Percentiles rank a stretch among this genome's conserved stretches.
phyloP scores from a whole-genome alignment of 2,329 filamentous ascomycete genomes.

The Neospermospora avenae region DNA sequence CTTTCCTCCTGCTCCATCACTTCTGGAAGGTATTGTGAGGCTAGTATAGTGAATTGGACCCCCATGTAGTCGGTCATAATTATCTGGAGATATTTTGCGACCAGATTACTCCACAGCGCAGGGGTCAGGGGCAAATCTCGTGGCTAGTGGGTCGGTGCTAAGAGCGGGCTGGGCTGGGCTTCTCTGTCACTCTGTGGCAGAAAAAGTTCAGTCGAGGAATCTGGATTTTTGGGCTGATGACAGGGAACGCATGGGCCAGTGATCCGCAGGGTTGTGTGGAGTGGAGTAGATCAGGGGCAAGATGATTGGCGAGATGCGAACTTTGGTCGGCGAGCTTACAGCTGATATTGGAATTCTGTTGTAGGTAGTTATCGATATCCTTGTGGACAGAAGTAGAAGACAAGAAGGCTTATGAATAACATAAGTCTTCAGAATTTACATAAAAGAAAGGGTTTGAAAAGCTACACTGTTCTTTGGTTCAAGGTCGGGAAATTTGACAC shows the following conservation, averaged over 20 bases:
- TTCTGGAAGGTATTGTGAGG: background rate
- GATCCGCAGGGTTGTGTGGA: background rate
- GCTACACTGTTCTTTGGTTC: background rate
- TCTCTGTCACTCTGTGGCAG: too few species aligned
- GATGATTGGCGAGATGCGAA: conserved; percentile 2
- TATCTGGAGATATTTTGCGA: background rate
- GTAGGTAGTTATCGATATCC: background rate
- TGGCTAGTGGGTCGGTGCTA: background rate
- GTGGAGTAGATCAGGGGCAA: background rate
- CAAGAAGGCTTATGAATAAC: background rate
- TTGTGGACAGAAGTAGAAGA: background rate
- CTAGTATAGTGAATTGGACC: too few species aligned
- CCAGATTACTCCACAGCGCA: background rate
- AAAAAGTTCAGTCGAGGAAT: background rate
- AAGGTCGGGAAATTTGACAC: background rate
- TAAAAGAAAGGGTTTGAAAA: background rate
- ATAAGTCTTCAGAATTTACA: too few species aligned
- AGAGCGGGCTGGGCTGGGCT: background rate
- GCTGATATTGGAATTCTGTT: background rate
- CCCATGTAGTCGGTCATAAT: background rate
- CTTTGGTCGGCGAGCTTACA: conserved; percentile 6
- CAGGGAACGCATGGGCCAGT: conserved; percentile 2
- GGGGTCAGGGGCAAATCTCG: conserved; percentile 10
- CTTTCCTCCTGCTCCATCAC: background rate
- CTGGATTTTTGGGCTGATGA: conserved; percentile 13